Evolutionary conservation across 1,284 basidiomycete species (phyloP), one percentile per base, ranked within the genome.

Genomic region (Dichomitus squalens): DNA sequence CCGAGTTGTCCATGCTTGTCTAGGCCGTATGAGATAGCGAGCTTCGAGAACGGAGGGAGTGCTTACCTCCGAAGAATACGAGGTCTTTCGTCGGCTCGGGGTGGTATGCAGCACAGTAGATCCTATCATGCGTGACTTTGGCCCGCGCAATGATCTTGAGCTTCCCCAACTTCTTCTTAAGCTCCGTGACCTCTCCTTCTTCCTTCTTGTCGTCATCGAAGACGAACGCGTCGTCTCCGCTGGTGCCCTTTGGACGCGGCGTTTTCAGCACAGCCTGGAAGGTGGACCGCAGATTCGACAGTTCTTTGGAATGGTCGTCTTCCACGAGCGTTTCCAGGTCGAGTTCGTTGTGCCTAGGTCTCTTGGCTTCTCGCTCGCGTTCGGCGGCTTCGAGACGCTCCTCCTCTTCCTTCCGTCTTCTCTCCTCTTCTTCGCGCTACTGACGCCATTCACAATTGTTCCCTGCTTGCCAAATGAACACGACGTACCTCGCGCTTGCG

Each of bases 1-100:
- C 90, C 90, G 29, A 92, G 74, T 63, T 86, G 81, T 0, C 90
- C 91, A 62, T 90, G 84, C 65, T 92, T 93, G 66, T 92, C 90
- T 91, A 50, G 21, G 51, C 18, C 12, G 1, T 18, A 34, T 27
- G 18, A 34, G 21, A 25, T 7, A 25, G 35, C 29, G 16, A 1
- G n/a, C 18, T 11, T 5, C 18, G n/a, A n/a, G 3, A 23, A 34
- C 1, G 23, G 20, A 12, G 3, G 7, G 8, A 7, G 29, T 49
- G 63, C 79, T 57, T 60, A 87, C 88, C 88, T 68, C 90, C 90
- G 68, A 92, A 89, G 68, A 92, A 90, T 18, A 92, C 79, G 6
- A 92, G 70, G 70, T 92, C 90, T 66, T 92, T 92, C 7, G 85
- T 83, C n/a, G 79, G 75, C 63, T 92, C 90, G 2, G 90, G 88